Conservation (phyloP, 176 grass and related monocot genomes). For the Oryza glumipatula region DNA sequence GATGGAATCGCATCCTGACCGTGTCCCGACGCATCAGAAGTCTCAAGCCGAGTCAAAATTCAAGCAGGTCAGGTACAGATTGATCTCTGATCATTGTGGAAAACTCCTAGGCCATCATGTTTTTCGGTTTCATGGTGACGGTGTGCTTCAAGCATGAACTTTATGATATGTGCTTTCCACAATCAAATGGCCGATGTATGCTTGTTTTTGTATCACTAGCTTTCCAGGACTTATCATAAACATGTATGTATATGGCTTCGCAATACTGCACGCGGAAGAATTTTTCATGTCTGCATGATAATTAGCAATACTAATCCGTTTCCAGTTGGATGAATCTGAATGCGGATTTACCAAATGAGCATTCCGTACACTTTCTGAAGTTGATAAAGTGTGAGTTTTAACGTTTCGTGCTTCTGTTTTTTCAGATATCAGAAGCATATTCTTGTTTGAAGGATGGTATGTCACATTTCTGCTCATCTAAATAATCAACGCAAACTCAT, state of each 20-base stretch:
- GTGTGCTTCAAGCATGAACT: background rate
- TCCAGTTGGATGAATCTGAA: conserved; percentile 1
- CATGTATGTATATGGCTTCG: no score
- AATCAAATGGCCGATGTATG: background rate
- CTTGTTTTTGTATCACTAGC: background rate
- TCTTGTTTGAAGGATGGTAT: conserved; percentile 81
- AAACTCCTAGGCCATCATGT: background rate
- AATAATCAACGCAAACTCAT: background rate
- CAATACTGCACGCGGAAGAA: background rate
- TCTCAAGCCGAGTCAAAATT: conserved; percentile 76
- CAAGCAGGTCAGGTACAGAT: conserved; percentile 63
- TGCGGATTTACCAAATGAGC: background rate
- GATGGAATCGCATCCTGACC: conserved; percentile 76
- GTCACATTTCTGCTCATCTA: background rate
- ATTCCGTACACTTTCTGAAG: background rate
- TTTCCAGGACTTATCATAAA: background rate
- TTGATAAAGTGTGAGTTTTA: conserved; percentile 1
- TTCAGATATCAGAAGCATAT: conserved; percentile 87
- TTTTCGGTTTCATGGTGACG: background rate
- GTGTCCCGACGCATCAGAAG: conserved; percentile 64
- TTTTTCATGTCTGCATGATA: background rate
- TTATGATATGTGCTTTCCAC: background rate
- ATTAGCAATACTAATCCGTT: background rate
- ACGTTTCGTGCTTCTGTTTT: background rate
- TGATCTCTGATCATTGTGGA: background rate